Percentiles rank a stretch among this genome's conserved stretches.
Evolutionary conservation across 139 green algal species (phyloP).

Genomic region (Asterochloris erici): DNA sequence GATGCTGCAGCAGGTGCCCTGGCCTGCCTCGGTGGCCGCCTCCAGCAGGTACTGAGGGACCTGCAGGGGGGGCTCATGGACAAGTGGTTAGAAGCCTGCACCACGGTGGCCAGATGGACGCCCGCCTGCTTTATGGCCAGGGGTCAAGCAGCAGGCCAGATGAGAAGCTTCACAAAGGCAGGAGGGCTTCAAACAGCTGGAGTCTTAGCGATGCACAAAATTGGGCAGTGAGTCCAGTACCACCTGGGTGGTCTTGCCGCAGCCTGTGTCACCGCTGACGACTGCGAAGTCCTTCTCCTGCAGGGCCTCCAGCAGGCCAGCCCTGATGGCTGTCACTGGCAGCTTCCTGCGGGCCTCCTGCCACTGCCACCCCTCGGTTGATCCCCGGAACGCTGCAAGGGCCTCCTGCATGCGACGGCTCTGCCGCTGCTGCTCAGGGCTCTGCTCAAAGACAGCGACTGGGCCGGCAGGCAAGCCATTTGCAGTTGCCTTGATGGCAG

Average conservation of each 20-base stretch:
- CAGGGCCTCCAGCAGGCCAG: slow-evolving; percentile 37
- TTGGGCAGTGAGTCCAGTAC: not conserved
- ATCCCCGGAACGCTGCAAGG: not conserved
- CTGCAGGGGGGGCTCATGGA: slow-evolving; percentile 34
- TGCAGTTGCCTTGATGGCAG: not conserved
- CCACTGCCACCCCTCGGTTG: slow-evolving; percentile 22
- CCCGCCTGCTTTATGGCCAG: not conserved
- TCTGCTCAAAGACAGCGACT: not conserved
- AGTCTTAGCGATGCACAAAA: not conserved
- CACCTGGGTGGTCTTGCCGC: slow-evolving; percentile 83
- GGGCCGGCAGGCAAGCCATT: not conserved
- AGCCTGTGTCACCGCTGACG: slow-evolving; percentile 79
- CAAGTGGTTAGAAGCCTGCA: not conserved
- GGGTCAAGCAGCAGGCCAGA: not conserved
- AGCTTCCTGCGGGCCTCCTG: slow-evolving; percentile 2
- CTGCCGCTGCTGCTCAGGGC: slow-evolving; percentile 13
- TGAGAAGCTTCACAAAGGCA: not conserved
- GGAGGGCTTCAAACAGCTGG: not conserved
- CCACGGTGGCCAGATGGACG: not conserved
- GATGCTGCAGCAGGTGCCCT: slow-evolving; percentile 50
- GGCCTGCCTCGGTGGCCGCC: slow-evolving; percentile 32
- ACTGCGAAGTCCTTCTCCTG: slow-evolving; percentile 53
- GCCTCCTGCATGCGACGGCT: not conserved
- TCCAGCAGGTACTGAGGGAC: slow-evolving; percentile 87
- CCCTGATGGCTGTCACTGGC: slow-evolving; percentile 31